Percentiles rank a stretch among this genome's conserved stretches.
These are phyloP conservation scores for Lumnitzera racemosa DNA, from an alignment of 345 rosid species.

Conservation along the genomic window DNA sequence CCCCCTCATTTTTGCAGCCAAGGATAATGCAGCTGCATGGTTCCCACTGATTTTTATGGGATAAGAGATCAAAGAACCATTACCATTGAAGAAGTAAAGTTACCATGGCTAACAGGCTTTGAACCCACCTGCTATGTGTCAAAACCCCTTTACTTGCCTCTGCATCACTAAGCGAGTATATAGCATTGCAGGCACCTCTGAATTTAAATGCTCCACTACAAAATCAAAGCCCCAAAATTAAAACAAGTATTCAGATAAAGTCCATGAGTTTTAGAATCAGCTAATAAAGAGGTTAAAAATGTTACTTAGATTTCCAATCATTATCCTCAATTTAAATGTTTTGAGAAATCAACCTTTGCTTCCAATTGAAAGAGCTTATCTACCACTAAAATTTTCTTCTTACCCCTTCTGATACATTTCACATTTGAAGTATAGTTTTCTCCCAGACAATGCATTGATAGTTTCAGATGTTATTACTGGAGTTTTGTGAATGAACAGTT, in stretches of 20 bases:
- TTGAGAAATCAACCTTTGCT: background rate
- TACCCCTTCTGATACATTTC: conserved; percentile 94
- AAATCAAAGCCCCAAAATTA: conserved; percentile 5
- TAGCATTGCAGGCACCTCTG: conserved; percentile 92
- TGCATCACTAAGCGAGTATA: conserved; percentile 52
- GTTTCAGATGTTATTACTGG: conserved; percentile 70
- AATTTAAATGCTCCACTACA: conserved; percentile 86
- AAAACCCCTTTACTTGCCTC: conserved; percentile 81
- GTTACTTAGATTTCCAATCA: background rate
- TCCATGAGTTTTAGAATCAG: conserved; percentile 3
- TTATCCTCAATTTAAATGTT: background rate
- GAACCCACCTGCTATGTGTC: conserved; percentile 81
- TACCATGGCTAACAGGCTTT: background rate
- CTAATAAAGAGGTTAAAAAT: background rate
- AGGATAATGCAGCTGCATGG: conserved; percentile 92
- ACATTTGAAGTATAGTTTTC: conserved; percentile 69
- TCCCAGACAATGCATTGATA: conserved; percentile 50
- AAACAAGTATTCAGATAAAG: background rate
- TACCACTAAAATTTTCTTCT: conserved; percentile 12
- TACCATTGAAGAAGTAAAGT: background rate
- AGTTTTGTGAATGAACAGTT: conserved; percentile 52
- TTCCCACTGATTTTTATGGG: conserved; percentile 49
- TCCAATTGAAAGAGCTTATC: background rate
- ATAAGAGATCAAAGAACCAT: background rate
- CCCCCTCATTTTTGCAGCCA: conserved; percentile 77